Percentiles rank a stretch among this genome's conserved stretches.
These are phyloP conservation scores for Fremontodendron californicum DNA, from an alignment of 345 rosid genomes.

Conservation along the genomic window DNA sequence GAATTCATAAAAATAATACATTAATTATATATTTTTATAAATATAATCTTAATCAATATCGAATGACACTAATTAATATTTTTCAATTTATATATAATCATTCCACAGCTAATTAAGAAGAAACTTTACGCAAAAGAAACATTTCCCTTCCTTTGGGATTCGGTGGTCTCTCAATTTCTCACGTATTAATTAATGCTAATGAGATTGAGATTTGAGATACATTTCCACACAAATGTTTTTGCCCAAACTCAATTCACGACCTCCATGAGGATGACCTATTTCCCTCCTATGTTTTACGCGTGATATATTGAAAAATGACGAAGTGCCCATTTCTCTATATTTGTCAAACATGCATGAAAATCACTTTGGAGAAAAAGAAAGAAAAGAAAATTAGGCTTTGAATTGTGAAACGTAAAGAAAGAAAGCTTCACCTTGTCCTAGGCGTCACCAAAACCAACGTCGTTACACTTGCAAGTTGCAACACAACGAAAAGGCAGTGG, in stretches of 20 bases:
- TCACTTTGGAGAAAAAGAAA: neutral
- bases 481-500: neutral
- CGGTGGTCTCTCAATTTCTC: conserved; percentile 1
- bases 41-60: no score
- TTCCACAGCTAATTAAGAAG: neutral
- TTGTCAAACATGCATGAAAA: neutral
- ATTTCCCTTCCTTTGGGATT: neutral
- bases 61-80: no score
- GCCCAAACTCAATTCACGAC: neutral
- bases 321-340: neutral
- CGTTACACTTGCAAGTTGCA: neutral
- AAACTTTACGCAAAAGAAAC: conserved; percentile 26
- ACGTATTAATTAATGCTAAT: neutral
- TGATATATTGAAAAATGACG: neutral
- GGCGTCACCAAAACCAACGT: neutral
- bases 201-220: neutral
- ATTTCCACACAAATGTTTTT: neutral
- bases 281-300: neutral
- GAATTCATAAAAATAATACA: no score
- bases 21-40: no score
- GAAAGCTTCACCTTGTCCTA: neutral
- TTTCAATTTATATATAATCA: no score
- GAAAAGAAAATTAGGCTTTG: no score
- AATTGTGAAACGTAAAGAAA: neutral
- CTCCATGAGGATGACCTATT: neutral